These are phyloP conservation scores for Sclerotinia trifoliorum DNA, from an alignment of 2,329 filamentous ascomycete species.

Conservation along the genomic window DNA sequence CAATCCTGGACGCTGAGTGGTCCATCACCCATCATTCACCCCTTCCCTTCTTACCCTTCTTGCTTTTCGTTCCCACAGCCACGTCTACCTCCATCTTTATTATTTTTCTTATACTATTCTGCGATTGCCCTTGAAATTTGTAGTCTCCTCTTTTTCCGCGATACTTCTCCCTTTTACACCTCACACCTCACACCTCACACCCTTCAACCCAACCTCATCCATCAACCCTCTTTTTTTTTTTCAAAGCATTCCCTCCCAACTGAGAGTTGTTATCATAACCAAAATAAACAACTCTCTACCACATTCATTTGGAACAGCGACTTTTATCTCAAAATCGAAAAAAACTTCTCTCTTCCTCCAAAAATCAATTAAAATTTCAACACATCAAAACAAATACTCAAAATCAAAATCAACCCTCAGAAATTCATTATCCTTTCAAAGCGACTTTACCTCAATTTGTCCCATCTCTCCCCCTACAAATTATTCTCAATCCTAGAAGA, in stretches of 20 bases:
- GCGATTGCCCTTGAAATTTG: not conserved
- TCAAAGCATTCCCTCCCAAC: conserved; percentile 39
- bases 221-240: conserved; percentile 12
- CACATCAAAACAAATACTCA: conserved; percentile 8
- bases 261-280: conserved; percentile 34
- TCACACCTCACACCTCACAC: not conserved
- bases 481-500: conserved; percentile 4
- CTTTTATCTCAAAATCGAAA: conserved; percentile 26
- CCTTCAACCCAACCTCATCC: conserved; percentile 13
- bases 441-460: conserved; percentile 9
- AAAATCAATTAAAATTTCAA: conserved; percentile 21
- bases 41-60: conserved; percentile 8
- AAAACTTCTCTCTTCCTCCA: conserved; percentile 23
- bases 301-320: conserved; percentile 42
- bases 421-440: not conserved
- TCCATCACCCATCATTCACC: not conserved
- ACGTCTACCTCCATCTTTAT: not conserved
- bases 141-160: conserved; percentile 22
- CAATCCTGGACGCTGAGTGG: not conserved
- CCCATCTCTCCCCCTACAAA: conserved; percentile 21
- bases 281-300: conserved; percentile 37
- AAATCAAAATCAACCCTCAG: not conserved
- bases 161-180: conserved; percentile 10
- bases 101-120: conserved; percentile 5
- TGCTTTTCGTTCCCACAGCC: not conserved